Conservation (phyloP, 768 basidiomycete genomes). For the Lactarius trivialis region DNA sequence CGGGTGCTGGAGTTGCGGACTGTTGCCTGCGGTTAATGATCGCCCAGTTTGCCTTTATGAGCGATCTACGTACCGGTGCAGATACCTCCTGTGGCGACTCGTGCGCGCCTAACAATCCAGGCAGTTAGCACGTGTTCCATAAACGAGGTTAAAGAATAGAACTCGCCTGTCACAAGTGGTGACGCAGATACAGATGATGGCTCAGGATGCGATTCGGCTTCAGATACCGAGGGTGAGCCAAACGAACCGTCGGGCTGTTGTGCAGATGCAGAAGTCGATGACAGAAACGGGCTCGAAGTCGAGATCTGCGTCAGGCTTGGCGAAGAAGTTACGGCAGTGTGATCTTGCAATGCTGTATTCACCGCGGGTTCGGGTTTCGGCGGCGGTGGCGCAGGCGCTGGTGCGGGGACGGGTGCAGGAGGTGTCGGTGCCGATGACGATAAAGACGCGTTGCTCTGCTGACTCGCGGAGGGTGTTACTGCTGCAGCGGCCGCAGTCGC, state of each 20-base stretch:
- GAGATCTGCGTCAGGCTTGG: constrained; percentile 85
- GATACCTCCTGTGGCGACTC: constrained; percentile 12
- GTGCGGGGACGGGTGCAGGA: constrained; percentile 34
- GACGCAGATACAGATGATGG: constrained; percentile 48
- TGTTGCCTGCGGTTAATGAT: constrained; percentile 1
- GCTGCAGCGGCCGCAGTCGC: constrained; percentile 84
- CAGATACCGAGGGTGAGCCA: constrained; percentile 68
- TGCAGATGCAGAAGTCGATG: constrained; percentile 57
- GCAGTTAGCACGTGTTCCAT: constrained; percentile 3
- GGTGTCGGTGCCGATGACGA: constrained; percentile 31
- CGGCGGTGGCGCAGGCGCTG: constrained; percentile 32
- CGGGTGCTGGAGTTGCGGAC: constrained; percentile 1
- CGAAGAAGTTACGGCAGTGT: constrained; percentile 46
- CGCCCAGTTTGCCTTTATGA: neutral
- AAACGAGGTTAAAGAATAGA: neutral
- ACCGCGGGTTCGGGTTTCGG: constrained; percentile 27
- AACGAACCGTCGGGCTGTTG: constrained; percentile 61
- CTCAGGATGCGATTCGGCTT: constrained; percentile 43
- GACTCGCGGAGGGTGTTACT: constrained; percentile 31
- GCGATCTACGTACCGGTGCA: constrained; percentile 6
- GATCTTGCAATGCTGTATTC: constrained; percentile 29
- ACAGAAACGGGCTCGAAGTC: constrained; percentile 73
- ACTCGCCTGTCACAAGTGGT: constrained; percentile 31
- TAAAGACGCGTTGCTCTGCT: constrained; percentile 32
- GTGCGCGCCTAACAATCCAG: neutral